A percentile compares a stretch with the other conserved stretches of the same genome.
phyloP scores from a whole-genome alignment of 257 asterid genomes.

The Solanum virginianum region DNA sequence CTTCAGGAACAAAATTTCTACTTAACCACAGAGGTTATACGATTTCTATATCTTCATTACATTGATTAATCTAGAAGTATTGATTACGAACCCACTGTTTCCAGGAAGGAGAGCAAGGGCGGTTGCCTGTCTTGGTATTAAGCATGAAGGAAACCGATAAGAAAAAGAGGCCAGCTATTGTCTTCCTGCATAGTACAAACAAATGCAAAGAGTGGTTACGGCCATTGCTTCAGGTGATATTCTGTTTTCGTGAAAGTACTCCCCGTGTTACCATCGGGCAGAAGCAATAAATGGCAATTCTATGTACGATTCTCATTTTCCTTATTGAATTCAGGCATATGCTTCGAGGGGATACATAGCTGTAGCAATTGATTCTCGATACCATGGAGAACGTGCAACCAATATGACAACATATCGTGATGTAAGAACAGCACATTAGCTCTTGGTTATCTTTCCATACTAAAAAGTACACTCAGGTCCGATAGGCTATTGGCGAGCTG shows the following conservation, averaged over 20 bases:
- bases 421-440: slow-evolving; percentile 24
- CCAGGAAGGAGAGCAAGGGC: slow-evolving; percentile 92
- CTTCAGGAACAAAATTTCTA: slow-evolving; percentile 78
- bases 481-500: neutral
- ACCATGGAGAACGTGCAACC: slow-evolving; percentile 91
- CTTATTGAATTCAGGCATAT: slow-evolving; percentile 52
- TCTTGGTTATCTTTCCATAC: neutral
- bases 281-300: neutral
- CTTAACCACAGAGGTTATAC: slow-evolving; percentile 64
- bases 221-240: slow-evolving; percentile 76
- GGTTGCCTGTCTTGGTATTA: slow-evolving; percentile 66
- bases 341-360: slow-evolving; percentile 82
- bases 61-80: neutral
- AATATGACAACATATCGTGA: slow-evolving; percentile 68
- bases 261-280: neutral
- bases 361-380: slow-evolving; percentile 89
- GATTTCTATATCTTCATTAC: too few relatives aligned
- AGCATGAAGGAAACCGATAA: slow-evolving; percentile 39
- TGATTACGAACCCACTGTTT: neutral
- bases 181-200: slow-evolving; percentile 78
- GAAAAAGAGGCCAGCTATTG: slow-evolving; percentile 63
- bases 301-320: neutral
- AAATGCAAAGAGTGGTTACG: slow-evolving; percentile 91
- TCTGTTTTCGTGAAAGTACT: neutral
- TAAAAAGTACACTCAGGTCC: neutral